Conservation (phyloP, 768 basidiomycete species). For the Calocera cornea region DNA sequence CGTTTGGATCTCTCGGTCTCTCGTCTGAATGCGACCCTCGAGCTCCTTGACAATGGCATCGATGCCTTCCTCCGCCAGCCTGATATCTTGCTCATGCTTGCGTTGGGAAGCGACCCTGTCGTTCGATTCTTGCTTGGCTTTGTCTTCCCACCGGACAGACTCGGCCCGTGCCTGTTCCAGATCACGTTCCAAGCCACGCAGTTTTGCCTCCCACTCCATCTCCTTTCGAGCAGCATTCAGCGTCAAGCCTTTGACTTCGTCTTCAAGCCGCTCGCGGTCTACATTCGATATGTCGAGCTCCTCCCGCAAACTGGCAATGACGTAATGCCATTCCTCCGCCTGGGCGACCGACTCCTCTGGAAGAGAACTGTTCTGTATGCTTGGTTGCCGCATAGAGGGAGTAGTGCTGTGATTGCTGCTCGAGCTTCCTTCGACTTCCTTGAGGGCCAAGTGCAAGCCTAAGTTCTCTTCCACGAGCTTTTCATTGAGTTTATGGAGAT, state of each 20-base stretch:
- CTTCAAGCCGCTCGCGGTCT: constrained; percentile 16
- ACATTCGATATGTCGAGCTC: constrained; percentile 17
- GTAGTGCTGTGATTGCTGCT: background rate
- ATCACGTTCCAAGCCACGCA: background rate
- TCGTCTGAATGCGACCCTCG: background rate
- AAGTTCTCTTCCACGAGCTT: constrained; percentile 35
- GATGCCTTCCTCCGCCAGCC: background rate
- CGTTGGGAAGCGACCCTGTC: background rate
- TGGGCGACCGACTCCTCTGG: background rate
- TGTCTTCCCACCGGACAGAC: background rate
- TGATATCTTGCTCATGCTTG: background rate
- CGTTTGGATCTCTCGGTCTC: background rate
- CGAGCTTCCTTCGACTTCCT: constrained; percentile 29
- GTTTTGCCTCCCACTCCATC: background rate
- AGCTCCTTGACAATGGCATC: background rate
- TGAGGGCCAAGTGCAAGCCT: constrained; percentile 20
- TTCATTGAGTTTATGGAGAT: constrained; percentile 50
- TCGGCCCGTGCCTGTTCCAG: background rate
- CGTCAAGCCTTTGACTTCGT: constrained; percentile 23
- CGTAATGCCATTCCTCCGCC: background rate
- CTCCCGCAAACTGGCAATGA: constrained; percentile 5
- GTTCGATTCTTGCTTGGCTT: background rate
- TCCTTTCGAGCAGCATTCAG: constrained; percentile 6
- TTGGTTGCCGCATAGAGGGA: background rate
- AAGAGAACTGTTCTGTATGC: background rate